Percentiles rank a stretch among this genome's conserved stretches.
Evolutionary conservation across 257 asterid species (phyloP).

Genomic region (Primulina huaijiensis): DNA sequence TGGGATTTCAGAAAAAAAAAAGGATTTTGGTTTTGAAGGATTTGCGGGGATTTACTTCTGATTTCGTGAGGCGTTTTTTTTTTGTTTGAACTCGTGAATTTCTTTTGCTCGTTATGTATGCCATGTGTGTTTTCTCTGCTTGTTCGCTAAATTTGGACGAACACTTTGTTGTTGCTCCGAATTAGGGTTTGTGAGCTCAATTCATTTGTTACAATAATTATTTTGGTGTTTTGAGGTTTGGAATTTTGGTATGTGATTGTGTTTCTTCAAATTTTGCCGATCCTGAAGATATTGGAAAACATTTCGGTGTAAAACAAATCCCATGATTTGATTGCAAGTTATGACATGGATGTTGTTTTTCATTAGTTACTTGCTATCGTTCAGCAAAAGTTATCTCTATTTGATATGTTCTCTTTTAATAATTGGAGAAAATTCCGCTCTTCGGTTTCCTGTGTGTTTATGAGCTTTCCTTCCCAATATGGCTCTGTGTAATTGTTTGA

Average conservation of each 20-base stretch:
- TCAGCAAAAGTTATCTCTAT: not conserved
- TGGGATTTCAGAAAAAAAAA: not conserved
- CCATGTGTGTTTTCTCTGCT: not conserved
- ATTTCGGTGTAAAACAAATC: not conserved
- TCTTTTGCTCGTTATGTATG: not conserved
- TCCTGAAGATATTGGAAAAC: conserved; percentile 17
- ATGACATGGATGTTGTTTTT: not conserved
- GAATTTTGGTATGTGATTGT: not conserved
- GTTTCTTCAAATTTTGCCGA: conserved; percentile 10
- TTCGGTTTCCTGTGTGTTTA: not conserved
- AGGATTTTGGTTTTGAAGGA: not conserved
- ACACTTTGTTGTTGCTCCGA: conserved; percentile 18
- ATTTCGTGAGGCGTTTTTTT: not conserved
- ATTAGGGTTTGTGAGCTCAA: conserved; percentile 28
- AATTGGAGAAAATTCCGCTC: not conserved
- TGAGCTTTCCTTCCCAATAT: not conserved
- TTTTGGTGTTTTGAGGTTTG: conserved; percentile 12
- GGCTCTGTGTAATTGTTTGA: conserved; percentile 5
- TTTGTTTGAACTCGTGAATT: not conserved
- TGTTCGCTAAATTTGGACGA: conserved; percentile 18
- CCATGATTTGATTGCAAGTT: not conserved
- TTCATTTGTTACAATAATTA: not conserved
- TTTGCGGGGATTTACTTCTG: not conserved
- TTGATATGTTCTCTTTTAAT: not conserved
- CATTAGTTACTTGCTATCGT: not conserved